These are phyloP conservation scores for Tylopilus sp. DNA, from an alignment of 1,284 basidiomycete species.

Conservation along the genomic window DNA sequence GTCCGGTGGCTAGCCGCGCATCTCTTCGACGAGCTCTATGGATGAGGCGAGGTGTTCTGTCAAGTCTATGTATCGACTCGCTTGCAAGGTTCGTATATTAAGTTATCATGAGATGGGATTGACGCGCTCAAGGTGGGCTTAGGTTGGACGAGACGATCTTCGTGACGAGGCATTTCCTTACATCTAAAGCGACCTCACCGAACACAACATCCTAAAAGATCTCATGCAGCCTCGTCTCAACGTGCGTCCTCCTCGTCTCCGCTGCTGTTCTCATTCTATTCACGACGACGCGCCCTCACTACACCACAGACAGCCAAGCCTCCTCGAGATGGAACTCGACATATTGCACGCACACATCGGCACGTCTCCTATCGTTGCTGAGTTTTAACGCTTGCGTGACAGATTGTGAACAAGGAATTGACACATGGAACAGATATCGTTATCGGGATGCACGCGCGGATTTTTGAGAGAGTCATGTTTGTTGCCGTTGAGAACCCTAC, in stretches of 20 bases:
- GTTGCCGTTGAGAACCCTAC: no score
- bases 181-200: slow-evolving; percentile 21
- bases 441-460: slow-evolving; percentile 23
- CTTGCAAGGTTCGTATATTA: slow-evolving; percentile 21
- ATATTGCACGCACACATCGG: slow-evolving; percentile 21
- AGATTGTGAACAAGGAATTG: slow-evolving; percentile 25
- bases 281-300: not conserved
- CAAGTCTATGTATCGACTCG: slow-evolving; percentile 35
- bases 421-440: slow-evolving; percentile 25
- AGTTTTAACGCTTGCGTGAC: slow-evolving; percentile 14
- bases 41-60: slow-evolving; percentile 26
- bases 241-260: slow-evolving; percentile 14
- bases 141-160: slow-evolving; percentile 25
- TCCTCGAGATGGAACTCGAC: slow-evolving; percentile 31
- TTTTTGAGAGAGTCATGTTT: no score
- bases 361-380: slow-evolving; percentile 13
- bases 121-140: not conserved
- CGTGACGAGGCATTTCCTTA: slow-evolving; percentile 19
- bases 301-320: slow-evolving; percentile 14
- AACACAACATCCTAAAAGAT: slow-evolving; percentile 29
- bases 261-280: no score
- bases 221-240: slow-evolving; percentile 19
- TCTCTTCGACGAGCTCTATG: not conserved
- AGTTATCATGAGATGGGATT: not conserved
- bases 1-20: not conserved